These are phyloP conservation scores for Euphorbia schlechtendalii DNA, from an alignment of 441 rosid species.

Conservation along the genomic window DNA sequence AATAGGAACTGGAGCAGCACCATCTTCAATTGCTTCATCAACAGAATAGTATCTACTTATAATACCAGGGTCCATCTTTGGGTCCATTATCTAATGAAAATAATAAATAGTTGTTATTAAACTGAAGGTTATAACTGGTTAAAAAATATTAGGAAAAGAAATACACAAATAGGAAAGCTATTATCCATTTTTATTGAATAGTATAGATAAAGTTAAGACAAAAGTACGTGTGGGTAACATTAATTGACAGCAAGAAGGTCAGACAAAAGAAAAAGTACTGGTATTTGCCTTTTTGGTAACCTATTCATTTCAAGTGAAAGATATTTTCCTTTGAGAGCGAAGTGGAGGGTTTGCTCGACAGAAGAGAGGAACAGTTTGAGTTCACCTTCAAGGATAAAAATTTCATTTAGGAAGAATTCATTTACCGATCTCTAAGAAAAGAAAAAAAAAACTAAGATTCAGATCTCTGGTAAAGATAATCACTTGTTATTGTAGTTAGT, in stretches of 20 bases:
- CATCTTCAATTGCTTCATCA: conserved; percentile 91
- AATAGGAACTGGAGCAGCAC: conserved; percentile 78
- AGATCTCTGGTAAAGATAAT: neutral
- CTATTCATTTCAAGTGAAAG: neutral
- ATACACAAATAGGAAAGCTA: neutral
- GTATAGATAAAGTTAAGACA: neutral
- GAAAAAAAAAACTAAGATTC: neutral
- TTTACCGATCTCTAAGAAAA: neutral
- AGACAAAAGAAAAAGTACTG: neutral
- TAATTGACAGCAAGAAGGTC: neutral
- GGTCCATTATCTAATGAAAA: conserved; percentile 86
- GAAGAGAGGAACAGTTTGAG: too few relatives aligned
- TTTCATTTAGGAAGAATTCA: neutral
- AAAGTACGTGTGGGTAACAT: neutral
- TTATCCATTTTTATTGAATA: neutral
- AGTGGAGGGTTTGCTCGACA: neutral
- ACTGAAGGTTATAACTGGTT: conserved; percentile 8
- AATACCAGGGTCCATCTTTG: conserved; percentile 98
- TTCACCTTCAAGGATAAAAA: neutral
- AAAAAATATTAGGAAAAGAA: conserved; percentile 5
- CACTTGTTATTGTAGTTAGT: neutral
- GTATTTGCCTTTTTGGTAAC: too few relatives aligned
- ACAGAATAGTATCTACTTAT: conserved; percentile 66
- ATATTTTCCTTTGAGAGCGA: neutral
- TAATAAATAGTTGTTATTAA: conserved; percentile 10